A percentile compares a stretch with the other conserved stretches of the same genome.
These are phyloP conservation scores for Fusarium illudens DNA, from an alignment of 2,329 filamentous ascomycete genomes.

Conservation along the genomic window DNA sequence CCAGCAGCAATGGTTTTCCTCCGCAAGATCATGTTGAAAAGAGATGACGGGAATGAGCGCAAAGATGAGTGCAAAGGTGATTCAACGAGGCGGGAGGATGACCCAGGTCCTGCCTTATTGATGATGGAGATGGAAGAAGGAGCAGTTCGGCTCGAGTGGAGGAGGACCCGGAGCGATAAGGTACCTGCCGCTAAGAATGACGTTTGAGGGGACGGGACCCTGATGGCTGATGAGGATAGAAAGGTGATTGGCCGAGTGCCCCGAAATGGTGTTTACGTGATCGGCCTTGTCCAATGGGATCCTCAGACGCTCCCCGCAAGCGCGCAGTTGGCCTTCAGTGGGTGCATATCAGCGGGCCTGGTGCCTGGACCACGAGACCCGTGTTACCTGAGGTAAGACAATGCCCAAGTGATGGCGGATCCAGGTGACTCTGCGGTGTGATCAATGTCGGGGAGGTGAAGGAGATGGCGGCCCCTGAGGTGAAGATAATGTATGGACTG, in stretches of 20 bases:
- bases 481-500: too few species aligned
- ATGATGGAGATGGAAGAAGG: slow-evolving; percentile 16
- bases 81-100: slow-evolving; percentile 17
- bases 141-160: slow-evolving; percentile 22
- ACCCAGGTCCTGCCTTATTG: slow-evolving; percentile 7
- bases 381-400: neutral
- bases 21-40: slow-evolving; percentile 39
- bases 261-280: neutral
- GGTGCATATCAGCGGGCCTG: slow-evolving; percentile 22
- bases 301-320: slow-evolving; percentile 4
- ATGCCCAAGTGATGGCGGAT: slow-evolving; percentile 6
- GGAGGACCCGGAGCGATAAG: slow-evolving; percentile 24
- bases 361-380: slow-evolving; percentile 30
- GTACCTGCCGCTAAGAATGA: slow-evolving; percentile 23
- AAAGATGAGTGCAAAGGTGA: neutral
- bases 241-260: slow-evolving; percentile 11
- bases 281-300: neutral
- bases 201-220: slow-evolving; percentile 32
- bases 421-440: slow-evolving; percentile 4
- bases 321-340: slow-evolving; percentile 6
- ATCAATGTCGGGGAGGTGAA: neutral
- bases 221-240: slow-evolving; percentile 13
- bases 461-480: too few species aligned
- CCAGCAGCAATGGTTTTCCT: slow-evolving; percentile 35
- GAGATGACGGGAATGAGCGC: neutral